Conservation (phyloP, 129 eudicot genomes). For the Kitagawia praeruptora region DNA sequence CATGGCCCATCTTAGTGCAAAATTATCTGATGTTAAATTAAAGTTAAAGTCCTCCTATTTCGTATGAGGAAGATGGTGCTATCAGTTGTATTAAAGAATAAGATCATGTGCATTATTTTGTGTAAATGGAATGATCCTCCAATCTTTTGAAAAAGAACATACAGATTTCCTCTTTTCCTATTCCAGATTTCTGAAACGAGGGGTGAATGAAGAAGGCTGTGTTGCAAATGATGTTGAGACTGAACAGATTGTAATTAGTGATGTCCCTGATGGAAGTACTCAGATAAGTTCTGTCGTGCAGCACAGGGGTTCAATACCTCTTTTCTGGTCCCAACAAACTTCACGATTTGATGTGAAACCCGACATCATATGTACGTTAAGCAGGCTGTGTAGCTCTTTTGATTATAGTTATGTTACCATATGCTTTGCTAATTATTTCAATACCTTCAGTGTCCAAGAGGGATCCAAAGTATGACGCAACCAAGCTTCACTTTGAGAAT, state of each 20-base stretch:
- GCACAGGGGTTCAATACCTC: conserved; percentile 92
- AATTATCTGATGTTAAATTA: not conserved
- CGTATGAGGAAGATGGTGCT: not conserved
- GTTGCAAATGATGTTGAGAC: conserved; percentile 99
- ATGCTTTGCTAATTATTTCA: conserved; percentile 4
- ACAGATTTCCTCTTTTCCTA: not conserved
- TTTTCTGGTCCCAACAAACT: conserved; percentile 98
- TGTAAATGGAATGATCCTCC: not conserved
- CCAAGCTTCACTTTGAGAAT: conserved; percentile 82
- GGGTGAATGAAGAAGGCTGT: conserved; percentile 85
- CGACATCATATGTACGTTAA: conserved; percentile 62
- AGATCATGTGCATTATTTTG: not conserved
- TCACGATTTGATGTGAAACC: conserved; percentile 76
- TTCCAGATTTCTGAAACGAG: conserved; percentile 77
- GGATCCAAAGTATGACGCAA: conserved; percentile 66
- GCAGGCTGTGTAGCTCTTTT: conserved; percentile 4
- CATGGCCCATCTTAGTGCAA: not conserved
- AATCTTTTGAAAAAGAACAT: not conserved
- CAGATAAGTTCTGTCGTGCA: conserved; percentile 88
- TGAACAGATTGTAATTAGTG: conserved; percentile 89
- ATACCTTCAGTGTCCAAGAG: conserved; percentile 61
- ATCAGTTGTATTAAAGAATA: not conserved
- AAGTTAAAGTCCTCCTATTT: not conserved
- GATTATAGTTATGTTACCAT: not conserved
- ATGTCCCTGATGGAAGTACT: conserved; percentile 45